phyloP scores from a whole-genome alignment of 140 eudicot species.

The Anethum foeniculum region DNA sequence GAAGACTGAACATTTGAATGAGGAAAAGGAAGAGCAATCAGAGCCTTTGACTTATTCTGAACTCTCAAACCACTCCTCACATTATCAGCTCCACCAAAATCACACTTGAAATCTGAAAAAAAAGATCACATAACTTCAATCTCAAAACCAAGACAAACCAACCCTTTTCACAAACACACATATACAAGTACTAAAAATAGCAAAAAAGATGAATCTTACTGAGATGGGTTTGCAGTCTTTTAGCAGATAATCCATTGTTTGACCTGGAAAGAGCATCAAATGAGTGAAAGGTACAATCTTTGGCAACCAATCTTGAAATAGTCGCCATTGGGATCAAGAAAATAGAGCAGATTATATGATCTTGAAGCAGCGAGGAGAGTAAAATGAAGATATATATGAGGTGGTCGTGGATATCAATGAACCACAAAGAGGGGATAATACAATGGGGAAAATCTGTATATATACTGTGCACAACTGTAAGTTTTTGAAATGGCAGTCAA shows the following conservation, averaged over 20 bases:
- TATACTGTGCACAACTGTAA: not conserved
- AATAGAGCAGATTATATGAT: not conserved
- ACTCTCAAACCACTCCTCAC: conserved; percentile 30
- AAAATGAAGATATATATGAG: not conserved
- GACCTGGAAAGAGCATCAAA: conserved; percentile 40
- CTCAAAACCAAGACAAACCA: not conserved
- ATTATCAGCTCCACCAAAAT: conserved; percentile 29
- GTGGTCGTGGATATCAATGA: conserved; percentile 47
- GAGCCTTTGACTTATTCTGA: conserved; percentile 27
- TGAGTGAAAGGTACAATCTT: conserved; percentile 47
- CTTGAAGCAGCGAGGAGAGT: not conserved
- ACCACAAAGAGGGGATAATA: conserved; percentile 35
- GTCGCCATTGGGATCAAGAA: conserved; percentile 41
- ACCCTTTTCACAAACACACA: conserved; percentile 9
- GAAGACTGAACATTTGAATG: conserved; percentile 19
- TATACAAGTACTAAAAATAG: not conserved
- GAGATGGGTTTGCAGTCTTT: conserved; percentile 33
- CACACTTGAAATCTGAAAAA: conserved; percentile 40
- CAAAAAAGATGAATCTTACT: conserved; percentile 31
- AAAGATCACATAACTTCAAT: not conserved
- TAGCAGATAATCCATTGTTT: conserved; percentile 23
- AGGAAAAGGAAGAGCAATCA: conserved; percentile 19
- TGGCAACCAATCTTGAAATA: conserved; percentile 46
- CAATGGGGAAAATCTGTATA: not conserved
- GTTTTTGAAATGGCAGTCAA: not conserved